Evolutionary conservation across 306 rosid species (phyloP), one percentile per base, ranked within the genome.

Genomic region (Quercus robur): DNA sequence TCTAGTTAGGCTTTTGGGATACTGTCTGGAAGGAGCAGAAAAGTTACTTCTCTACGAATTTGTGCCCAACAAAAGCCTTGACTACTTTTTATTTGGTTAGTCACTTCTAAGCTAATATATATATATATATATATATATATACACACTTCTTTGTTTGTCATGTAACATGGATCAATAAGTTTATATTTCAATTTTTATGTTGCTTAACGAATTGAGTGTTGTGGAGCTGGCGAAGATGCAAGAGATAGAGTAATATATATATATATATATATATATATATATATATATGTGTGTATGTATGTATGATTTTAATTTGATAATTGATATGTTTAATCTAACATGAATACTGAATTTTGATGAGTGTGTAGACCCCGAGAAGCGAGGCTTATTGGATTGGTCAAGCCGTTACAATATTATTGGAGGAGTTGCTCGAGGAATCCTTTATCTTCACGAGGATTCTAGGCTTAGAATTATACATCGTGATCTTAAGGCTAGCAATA

Each of bases 11-110:
- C 75, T 78, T 3, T 28, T 73, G 4, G 82, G 86, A 52, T 82
- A 66, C 57, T 78, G 80, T 54, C 12, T 87, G 25, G 88, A 84
- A 56, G 77, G 74, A 0, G 79, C 64, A 64, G 90, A 87, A 56
- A 82, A 84, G 61, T 68, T 87, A 61, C 88, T 87, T 5, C 9
- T 87, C 19, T 87, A 81, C 4, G 88, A 87, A 51, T 83, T 80
- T 26, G 41, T 83, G 72, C 41, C 83, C 4, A 86, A 83, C 77
- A 77, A 80, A 74, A 86, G 89, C 71, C 67, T 84, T 0, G 87
- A 86, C 31, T 23, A 56, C 70, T 80, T 86, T 20, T 64, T 80
- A 56, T 77, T 71, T 35, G 70, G 68, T 76, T 21, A 18, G 73
- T 31, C 6, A 1, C 33, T 49, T 23, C 10, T 31, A 41, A 23